Evolutionary conservation across 768 basidiomycete genomes (phyloP).

Genomic region (Leccinum obscurum): DNA sequence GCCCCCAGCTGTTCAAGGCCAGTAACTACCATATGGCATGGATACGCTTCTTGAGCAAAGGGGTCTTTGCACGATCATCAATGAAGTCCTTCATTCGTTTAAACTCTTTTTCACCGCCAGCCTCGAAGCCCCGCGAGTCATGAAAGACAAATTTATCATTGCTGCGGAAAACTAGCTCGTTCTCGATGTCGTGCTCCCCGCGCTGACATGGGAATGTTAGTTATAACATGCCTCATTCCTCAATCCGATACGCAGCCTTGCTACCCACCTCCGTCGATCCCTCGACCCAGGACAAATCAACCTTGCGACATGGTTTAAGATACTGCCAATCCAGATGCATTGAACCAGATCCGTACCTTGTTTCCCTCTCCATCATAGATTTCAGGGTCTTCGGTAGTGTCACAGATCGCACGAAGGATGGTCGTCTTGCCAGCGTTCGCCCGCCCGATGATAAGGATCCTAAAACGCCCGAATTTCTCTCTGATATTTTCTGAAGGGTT

Average conservation of each 20-base stretch:
- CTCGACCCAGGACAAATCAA: not conserved
- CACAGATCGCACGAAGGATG: too few species aligned
- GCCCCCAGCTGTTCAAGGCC: not conserved
- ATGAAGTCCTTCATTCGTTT: not conserved
- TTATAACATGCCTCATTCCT: not conserved
- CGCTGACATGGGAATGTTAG: not conserved
- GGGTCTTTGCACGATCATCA: not conserved
- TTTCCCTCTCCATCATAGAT: too few species aligned
- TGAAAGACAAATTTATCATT: not conserved
- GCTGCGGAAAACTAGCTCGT: not conserved
- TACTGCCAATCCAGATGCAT: too few species aligned
- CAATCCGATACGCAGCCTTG: not conserved
- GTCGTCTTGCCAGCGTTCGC: too few species aligned
- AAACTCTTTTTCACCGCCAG: not conserved
- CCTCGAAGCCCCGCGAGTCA: not conserved
- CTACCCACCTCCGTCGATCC: not conserved
- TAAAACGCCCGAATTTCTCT: too few species aligned
- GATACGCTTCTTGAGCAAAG: not conserved
- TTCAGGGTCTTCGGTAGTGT: too few species aligned
- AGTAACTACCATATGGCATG: not conserved
- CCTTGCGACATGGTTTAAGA: too few species aligned
- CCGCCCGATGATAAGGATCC: too few species aligned
- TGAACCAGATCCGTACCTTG: too few species aligned
- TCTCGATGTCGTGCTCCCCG: not conserved
- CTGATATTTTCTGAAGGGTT: not conserved